Evolutionary conservation across 1,284 basidiomycete species (phyloP).

Genomic region (Ganoderma boninense): DNA sequence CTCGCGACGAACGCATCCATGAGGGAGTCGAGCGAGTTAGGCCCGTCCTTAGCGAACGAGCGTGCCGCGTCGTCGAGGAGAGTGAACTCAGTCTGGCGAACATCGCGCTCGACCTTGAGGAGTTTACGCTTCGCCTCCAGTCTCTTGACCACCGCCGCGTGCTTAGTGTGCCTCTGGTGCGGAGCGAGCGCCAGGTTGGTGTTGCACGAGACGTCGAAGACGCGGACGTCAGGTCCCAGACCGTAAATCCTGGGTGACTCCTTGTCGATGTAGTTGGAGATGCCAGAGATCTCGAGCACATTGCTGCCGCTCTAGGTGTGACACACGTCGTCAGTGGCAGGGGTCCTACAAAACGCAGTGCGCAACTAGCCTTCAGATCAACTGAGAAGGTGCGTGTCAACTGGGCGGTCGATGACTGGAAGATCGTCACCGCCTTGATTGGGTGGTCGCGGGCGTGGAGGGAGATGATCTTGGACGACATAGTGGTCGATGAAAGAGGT

Average conservation of each 20-base stretch:
- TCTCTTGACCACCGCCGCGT: constrained; percentile 42
- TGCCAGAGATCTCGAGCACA: constrained; percentile 53
- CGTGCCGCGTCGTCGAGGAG: constrained; percentile 54
- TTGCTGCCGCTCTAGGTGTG: constrained; percentile 54
- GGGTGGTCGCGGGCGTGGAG: constrained; percentile 39
- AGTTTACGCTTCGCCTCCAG: constrained; percentile 45
- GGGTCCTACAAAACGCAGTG: neutral
- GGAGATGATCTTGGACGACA: constrained; percentile 7
- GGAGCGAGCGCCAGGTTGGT: constrained; percentile 23
- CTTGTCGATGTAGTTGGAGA: constrained; percentile 56
- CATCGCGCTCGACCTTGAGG: constrained; percentile 47
- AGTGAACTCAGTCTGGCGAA: constrained; percentile 49
- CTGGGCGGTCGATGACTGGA: constrained; percentile 46
- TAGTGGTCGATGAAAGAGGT: neutral
- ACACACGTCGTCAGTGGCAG: neutral
- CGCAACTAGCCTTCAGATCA: constrained; percentile 39
- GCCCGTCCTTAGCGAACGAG: constrained; percentile 41
- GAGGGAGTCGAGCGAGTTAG: constrained; percentile 47
- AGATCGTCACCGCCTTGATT: constrained; percentile 47
- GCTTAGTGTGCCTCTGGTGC: constrained; percentile 26
- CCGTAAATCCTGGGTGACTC: constrained; percentile 59
- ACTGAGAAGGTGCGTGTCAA: constrained; percentile 43
- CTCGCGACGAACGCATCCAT: constrained; percentile 51
- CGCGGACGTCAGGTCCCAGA: constrained; percentile 49
- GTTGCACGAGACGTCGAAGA: constrained; percentile 58